Evolutionary conservation across 2,329 filamentous ascomycete genomes (phyloP), one percentile per base, ranked within the genome.

Genomic region (Colletotrichum eleusines): DNA sequence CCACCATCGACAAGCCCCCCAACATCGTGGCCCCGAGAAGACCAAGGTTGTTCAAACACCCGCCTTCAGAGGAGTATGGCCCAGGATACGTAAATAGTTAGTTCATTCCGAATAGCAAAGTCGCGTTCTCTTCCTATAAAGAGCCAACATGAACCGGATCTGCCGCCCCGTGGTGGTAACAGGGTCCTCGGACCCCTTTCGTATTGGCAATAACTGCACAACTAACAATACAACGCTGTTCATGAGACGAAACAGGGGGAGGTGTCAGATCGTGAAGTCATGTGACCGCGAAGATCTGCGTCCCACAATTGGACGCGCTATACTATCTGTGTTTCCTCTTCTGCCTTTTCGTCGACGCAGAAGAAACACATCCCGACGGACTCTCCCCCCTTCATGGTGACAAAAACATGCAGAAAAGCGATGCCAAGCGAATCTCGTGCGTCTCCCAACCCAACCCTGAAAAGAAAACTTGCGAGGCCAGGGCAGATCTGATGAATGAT

Each of bases 371-470:
- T 20, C 18, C 40, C 40, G 40, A 42, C 8, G 7, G 7, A 8
- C 16, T 11, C 35, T 3, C 11, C 35, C 35, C 35, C 35, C 35
- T 18, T 14, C 40, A 28, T 33, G 20, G 11, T 6, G 23, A 28
- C 18, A 23, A 5, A 18, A 20, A 23, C 3, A 69, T 69, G 66
- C 62, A 69, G 54, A 69, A 60, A 40, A 60, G 26, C 46, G 65
- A 64, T 35, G 23, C 54, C 18, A 66, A 54, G 48, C 54, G 62
- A 54, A 69, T 66, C 48, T 69, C 66, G 66, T 66, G 26, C 65
- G 62, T 69, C 12, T 8, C 16, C n/a, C 42, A n/a, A 1, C 12
- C 16, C 0, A 38, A n/a, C n/a, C n/a, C n/a, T 33, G 31, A 33
- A 7, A 4, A 0, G 7, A 33, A 9, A 1, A n/a, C 42, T 44